Conservation (phyloP, 441 rosid genomes). For the Erysimum cheiri region DNA sequence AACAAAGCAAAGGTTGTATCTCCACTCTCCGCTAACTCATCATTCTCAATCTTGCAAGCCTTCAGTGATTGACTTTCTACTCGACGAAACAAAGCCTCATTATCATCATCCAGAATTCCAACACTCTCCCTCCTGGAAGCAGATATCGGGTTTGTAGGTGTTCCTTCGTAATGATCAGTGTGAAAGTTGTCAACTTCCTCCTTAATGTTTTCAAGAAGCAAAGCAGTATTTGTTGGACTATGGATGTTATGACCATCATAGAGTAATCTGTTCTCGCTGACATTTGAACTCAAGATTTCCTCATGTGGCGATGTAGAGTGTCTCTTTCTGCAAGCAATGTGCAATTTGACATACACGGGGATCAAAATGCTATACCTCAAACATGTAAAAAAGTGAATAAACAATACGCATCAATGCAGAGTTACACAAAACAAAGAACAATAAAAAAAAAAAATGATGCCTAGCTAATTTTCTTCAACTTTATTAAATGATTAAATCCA, state of each 20-base stretch:
- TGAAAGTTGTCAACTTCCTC: constrained; percentile 79
- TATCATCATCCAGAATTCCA: constrained; percentile 56
- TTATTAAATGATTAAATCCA: neutral
- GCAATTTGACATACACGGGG: constrained; percentile 11
- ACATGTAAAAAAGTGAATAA: constrained; percentile 4
- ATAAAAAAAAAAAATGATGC: neutral
- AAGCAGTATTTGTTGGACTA: constrained; percentile 91
- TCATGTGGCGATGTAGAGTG: constrained; percentile 67
- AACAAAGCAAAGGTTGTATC: constrained; percentile 76
- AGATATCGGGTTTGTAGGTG: constrained; percentile 51
- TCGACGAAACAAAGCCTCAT: constrained; percentile 51
- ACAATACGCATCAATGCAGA: constrained; percentile 24
- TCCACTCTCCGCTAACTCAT: constrained; percentile 65
- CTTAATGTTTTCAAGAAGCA: constrained; percentile 92
- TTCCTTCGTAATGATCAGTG: constrained; percentile 54
- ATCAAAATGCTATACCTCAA: constrained; percentile 30
- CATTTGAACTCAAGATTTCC: constrained; percentile 57
- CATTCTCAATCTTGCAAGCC: constrained; percentile 91
- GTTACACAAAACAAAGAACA: neutral
- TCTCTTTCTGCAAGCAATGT: constrained; percentile 66
- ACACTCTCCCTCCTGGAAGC: constrained; percentile 61
- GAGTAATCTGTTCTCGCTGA: constrained; percentile 68
- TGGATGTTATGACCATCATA: constrained; percentile 85
- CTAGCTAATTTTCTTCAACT: constrained; percentile 2
- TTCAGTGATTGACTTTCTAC: constrained; percentile 73